Evolutionary conservation across 164 flowering plant species (phyloP).

Genomic region (Cinnamomum micranthum): DNA sequence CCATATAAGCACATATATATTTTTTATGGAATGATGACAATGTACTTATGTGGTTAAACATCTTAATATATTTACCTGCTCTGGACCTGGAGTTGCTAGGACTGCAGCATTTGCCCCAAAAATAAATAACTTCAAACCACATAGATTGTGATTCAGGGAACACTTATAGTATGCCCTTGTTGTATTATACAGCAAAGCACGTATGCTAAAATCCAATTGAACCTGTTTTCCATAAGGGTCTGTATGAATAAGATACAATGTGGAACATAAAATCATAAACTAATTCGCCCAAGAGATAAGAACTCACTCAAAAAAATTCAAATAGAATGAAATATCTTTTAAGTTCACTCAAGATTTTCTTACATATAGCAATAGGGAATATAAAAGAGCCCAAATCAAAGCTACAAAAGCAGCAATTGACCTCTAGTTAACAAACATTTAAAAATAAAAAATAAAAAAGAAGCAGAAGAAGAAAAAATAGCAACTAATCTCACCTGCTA

Average conservation of each 20-base stretch:
- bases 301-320: neutral
- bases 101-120: slow-evolving; percentile 38
- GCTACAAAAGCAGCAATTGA: too few relatives aligned
- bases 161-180: slow-evolving; percentile 48
- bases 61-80: slow-evolving; percentile 31
- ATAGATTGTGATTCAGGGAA: slow-evolving; percentile 25
- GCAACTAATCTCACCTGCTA: neutral
- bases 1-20: too few relatives aligned
- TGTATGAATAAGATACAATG: neutral
- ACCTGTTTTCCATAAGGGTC: slow-evolving; percentile 35
- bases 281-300: neutral
- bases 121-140: slow-evolving; percentile 34
- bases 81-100: slow-evolving; percentile 46
- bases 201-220: slow-evolving; percentile 37
- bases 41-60: neutral
- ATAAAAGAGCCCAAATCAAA: neutral
- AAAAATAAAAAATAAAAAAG: too few relatives aligned
- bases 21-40: neutral
- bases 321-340: too few relatives aligned
- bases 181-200: slow-evolving; percentile 46
- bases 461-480: too few relatives aligned
- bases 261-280: neutral
- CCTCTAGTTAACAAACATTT: too few relatives aligned
- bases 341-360: neutral
- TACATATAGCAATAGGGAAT: neutral